Evolutionary conservation across 352 stramenopile species (phyloP), one percentile per base, ranked within the genome.

Genomic region (Aphanomyces astaci): DNA sequence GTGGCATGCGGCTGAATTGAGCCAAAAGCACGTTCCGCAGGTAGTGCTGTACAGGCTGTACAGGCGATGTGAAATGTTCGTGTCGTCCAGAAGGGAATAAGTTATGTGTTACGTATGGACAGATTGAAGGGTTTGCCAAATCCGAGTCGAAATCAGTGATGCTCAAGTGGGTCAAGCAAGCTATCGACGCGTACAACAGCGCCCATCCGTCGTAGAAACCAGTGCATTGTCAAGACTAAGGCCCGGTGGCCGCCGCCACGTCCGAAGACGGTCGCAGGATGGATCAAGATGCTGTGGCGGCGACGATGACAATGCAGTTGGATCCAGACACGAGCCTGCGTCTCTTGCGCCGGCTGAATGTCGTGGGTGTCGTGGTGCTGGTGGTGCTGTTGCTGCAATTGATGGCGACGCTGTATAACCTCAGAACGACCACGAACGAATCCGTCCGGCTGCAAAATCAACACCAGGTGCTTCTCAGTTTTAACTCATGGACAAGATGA

Each of bases 21-120:
- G 63, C 78, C 25, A 95, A 95, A 64, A 92, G 74, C 74, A 95
- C 86, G 33, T 93, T 86, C 83, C 71, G 30, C 86, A 94, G 79
- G 84, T 92, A 73, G 2, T n/a, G n/a, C n/a, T n/a, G n/a, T n/a
- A n/a, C n/a, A n/a, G n/a, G n/a, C n/a, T n/a, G n/a, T n/a, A n/a
- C n/a, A n/a, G n/a, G n/a, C n/a, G n/a, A n/a, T n/a, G n/a, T n/a
- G n/a, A n/a, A n/a, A n/a, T n/a, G n/a, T n/a, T n/a, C n/a, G n/a
- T n/a, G n/a, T n/a, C n/a, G n/a, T n/a, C n/a, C n/a, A n/a, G n/a
- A n/a, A n/a, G n/a, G n/a, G n/a, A n/a, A n/a, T n/a, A n/a, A n/a
- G n/a, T n/a, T n/a, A n/a, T n/a, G n/a, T n/a, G n/a, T n/a, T n/a
- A n/a, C n/a, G n/a, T n/a, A 30, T 13, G 33, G 13, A 17, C 40